Conservation (phyloP, 1,284 basidiomycete species). For the Pseudozyma sp. region DNA sequence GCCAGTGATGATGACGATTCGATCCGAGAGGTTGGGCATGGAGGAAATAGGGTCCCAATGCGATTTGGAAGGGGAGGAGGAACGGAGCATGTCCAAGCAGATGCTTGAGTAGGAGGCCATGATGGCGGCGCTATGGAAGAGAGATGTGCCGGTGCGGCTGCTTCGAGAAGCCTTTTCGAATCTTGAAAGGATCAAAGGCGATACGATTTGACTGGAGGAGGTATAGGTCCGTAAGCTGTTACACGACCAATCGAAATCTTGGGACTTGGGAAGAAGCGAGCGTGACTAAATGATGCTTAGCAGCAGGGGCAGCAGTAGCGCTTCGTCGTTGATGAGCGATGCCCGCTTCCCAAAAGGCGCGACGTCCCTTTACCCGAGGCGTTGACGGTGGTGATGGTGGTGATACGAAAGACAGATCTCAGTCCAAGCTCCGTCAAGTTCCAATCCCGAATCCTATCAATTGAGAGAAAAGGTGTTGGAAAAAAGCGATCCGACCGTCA, state of each 20-base stretch:
- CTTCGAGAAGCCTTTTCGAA: background rate
- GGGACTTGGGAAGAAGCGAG: too few relatives aligned
- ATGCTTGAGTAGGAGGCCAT: constrained; percentile 44
- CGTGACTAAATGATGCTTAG: too few relatives aligned
- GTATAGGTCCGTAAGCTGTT: too few relatives aligned
- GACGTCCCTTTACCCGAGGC: background rate
- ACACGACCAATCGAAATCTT: too few relatives aligned
- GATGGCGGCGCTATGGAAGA: background rate
- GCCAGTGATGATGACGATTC: constrained; percentile 60
- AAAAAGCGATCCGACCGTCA: background rate
- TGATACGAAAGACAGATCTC: too few relatives aligned
- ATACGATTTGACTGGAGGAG: too few relatives aligned
- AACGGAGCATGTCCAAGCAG: constrained; percentile 14
- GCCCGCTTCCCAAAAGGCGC: background rate
- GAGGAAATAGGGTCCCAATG: constrained; percentile 22
- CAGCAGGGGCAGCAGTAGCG: too few relatives aligned
- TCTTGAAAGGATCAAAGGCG: too few relatives aligned
- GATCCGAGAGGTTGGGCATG: constrained; percentile 37
- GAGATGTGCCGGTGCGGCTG: background rate
- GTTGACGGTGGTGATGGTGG: background rate
- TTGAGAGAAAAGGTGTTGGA: background rate
- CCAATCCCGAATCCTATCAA: too few relatives aligned
- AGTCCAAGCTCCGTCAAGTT: too few relatives aligned
- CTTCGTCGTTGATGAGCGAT: background rate
- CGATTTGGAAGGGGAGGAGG: constrained; percentile 1